Percentiles rank a stretch among this genome's conserved stretches.
phyloP scores from a whole-genome alignment of 2,329 filamentous ascomycete genomes.

The Trichophyton rubrum region DNA sequence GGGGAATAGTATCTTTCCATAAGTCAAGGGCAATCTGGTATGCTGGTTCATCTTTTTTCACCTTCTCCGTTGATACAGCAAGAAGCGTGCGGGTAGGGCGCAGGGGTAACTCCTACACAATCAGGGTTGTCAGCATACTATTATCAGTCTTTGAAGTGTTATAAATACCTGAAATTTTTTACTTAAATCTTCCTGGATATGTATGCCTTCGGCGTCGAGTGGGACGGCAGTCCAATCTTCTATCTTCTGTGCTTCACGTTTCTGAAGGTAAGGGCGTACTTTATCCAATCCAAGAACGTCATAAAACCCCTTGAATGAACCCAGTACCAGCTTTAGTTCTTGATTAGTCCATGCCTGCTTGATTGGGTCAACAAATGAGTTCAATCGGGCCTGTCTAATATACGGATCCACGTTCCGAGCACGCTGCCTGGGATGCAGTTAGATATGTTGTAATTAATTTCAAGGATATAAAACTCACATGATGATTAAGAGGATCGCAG shows the following conservation, averaged over 20 bases:
- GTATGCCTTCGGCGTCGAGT: slow-evolving; percentile 66
- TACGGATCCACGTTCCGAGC: slow-evolving; percentile 59
- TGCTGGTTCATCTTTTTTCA: slow-evolving; percentile 59
- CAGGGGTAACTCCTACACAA: slow-evolving; percentile 54
- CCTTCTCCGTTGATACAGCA: slow-evolving; percentile 80
- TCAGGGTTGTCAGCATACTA: not conserved
- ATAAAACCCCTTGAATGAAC: slow-evolving; percentile 67
- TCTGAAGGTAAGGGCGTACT: slow-evolving; percentile 65
- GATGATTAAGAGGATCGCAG: slow-evolving; percentile 86
- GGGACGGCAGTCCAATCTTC: slow-evolving; percentile 69
- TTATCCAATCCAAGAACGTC: slow-evolving; percentile 65
- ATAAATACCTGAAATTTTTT: slow-evolving; percentile 53
- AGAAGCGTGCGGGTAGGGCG: slow-evolving; percentile 82
- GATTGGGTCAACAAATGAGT: slow-evolving; percentile 70
- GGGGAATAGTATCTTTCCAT: slow-evolving; percentile 74
- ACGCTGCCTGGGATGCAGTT: slow-evolving; percentile 50
- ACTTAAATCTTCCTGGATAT: slow-evolving; percentile 66
- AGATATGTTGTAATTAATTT: not conserved
- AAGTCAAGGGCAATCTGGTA: slow-evolving; percentile 65
- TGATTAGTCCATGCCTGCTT: slow-evolving; percentile 66
- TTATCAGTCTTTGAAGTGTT: not conserved
- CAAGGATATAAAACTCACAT: slow-evolving; percentile 43
- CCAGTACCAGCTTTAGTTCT: slow-evolving; percentile 54
- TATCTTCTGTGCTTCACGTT: slow-evolving; percentile 59
- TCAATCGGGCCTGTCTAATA: slow-evolving; percentile 58